These are phyloP conservation scores for Chytriomyces sp. DNA, from an alignment of 192 early-diverging fungal genomes.

Conservation along the genomic window DNA sequence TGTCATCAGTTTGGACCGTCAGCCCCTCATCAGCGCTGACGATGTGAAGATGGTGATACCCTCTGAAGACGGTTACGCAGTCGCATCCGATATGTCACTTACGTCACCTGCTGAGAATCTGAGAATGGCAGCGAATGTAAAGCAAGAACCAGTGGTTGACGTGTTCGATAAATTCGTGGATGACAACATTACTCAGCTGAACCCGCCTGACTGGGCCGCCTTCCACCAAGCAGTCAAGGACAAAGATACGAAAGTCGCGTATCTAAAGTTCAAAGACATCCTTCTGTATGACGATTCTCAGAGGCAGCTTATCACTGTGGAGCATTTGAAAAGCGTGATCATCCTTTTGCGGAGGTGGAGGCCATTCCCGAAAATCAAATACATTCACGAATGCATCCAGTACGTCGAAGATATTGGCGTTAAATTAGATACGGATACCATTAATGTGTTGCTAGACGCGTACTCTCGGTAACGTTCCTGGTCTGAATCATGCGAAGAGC, in stretches of 20 bases:
- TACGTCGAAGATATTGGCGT: conserved; percentile 33
- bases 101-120: too few species aligned
- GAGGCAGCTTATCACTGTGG: conserved; percentile 11
- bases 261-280: conserved; percentile 45
- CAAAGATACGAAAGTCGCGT: conserved; percentile 31
- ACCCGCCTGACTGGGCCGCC: conserved; percentile 38
- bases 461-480: conserved; percentile 19
- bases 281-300: conserved; percentile 31
- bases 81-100: too few species aligned
- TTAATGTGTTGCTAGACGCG: conserved; percentile 36
- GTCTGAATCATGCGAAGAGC: too few species aligned
- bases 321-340: conserved; percentile 34
- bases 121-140: too few species aligned
- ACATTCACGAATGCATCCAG: conserved; percentile 23
- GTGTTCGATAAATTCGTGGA: background rate
- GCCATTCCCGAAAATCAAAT: conserved; percentile 37
- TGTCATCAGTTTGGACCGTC: background rate
- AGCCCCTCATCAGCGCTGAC: background rate
- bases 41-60: background rate
- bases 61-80: too few species aligned
- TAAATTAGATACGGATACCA: conserved; percentile 15
- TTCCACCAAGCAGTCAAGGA: conserved; percentile 35
- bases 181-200: background rate
- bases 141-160: background rate
- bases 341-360: conserved; percentile 18